Evolutionary conservation across 169 alveolate genomes (phyloP).

Genomic region (Blepharisma undulans): DNA sequence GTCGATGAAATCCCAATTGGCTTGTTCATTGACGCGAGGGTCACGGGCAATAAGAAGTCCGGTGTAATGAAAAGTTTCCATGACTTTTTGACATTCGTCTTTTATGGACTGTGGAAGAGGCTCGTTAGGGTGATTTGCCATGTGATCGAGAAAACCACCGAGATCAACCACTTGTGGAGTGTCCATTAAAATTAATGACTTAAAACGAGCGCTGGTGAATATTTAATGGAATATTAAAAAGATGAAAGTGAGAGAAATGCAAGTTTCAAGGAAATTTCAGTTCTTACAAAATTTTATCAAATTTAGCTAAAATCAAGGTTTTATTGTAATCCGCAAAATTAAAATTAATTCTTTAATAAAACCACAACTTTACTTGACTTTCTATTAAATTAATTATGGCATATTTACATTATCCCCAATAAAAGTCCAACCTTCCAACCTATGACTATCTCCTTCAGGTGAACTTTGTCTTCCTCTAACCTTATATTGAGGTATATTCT

Average conservation of each 20-base stretch:
- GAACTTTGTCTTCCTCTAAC: slow-evolving; percentile 9
- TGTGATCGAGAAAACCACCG: background rate
- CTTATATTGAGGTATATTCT: background rate
- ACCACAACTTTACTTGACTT: no score
- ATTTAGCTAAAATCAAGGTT: background rate
- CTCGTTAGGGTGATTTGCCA: background rate
- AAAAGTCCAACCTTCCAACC: background rate
- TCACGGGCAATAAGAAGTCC: slow-evolving; percentile 74
- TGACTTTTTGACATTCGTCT: background rate
- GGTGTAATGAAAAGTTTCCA: slow-evolving; percentile 49
- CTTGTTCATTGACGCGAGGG: slow-evolving; percentile 72
- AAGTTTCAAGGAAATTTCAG: background rate
- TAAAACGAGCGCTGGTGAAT: background rate
- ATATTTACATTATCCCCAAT: background rate
- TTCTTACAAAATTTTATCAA: background rate
- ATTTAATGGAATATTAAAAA: background rate
- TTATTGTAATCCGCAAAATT: background rate
- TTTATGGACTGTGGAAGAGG: background rate
- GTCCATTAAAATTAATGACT: slow-evolving; percentile 3
- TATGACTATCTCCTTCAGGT: background rate
- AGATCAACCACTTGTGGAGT: slow-evolving; percentile 24
- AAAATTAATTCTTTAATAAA: background rate
- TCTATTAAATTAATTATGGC: background rate
- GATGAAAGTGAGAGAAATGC: background rate
- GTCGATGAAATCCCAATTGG: slow-evolving; percentile 70